Evolutionary conservation across 768 basidiomycete genomes (phyloP).

Genomic region (Inosperma sp.): DNA sequence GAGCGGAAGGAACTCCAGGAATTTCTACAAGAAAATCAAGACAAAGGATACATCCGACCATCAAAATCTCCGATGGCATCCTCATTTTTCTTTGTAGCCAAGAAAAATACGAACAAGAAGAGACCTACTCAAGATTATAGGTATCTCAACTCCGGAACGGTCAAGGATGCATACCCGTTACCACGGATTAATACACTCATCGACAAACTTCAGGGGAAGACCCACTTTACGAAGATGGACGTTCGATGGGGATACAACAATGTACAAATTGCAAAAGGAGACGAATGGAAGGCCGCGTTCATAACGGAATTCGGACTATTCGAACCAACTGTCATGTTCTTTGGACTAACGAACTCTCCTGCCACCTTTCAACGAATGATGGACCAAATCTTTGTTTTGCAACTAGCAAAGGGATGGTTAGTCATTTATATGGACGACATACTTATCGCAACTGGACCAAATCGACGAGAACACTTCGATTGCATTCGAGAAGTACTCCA

Average conservation of each 20-base stretch:
- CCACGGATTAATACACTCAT: constrained; percentile 24
- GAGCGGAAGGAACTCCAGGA: constrained; percentile 5
- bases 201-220: too few relatives aligned
- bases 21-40: constrained; percentile 4
- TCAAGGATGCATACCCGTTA: constrained; percentile 28
- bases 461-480: constrained; percentile 5
- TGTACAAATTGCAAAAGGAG: constrained; percentile 35
- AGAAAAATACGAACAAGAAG: constrained; percentile 15
- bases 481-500: neutral
- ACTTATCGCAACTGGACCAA: constrained; percentile 14
- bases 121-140: constrained; percentile 27
- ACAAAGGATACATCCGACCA: neutral
- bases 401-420: neutral
- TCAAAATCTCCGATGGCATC: constrained; percentile 9
- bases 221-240: too few relatives aligned
- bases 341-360: constrained; percentile 12
- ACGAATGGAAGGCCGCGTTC: constrained; percentile 44
- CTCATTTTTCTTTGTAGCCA: constrained; percentile 6
- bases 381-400: constrained; percentile 25
- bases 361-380: constrained; percentile 18
- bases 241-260: constrained; percentile 37
- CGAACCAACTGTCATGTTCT: constrained; percentile 5
- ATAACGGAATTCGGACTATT: constrained; percentile 33
- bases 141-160: constrained; percentile 28
- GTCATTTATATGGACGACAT: constrained; percentile 13